Evolutionary conservation across 495 filamentous ascomycete genomes (phyloP).

Genomic region (Pseudomonodictys pantanalensis): DNA sequence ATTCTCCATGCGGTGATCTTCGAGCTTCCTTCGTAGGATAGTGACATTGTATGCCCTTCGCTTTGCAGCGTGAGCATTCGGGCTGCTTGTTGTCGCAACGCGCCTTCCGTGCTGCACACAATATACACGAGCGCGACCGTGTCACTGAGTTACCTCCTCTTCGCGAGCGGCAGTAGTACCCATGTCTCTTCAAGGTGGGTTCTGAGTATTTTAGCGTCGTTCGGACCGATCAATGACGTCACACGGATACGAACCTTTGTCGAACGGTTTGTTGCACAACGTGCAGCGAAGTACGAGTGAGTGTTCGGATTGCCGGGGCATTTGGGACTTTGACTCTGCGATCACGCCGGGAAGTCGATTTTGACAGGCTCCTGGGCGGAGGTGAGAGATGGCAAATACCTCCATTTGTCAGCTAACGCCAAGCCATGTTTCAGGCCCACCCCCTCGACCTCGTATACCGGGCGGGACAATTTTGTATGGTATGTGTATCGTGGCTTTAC

Average conservation of each 20-base stretch:
- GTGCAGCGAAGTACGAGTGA: slow-evolving; percentile 43
- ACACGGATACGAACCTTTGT: slow-evolving; percentile 42
- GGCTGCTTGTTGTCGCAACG: slow-evolving; percentile 46
- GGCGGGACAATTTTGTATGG: slow-evolving; percentile 45
- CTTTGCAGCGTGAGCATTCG: slow-evolving; percentile 45
- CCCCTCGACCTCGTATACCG: slow-evolving; percentile 12
- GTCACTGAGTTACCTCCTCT: slow-evolving; percentile 30
- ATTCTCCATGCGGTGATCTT: no score
- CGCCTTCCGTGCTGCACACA: slow-evolving; percentile 44
- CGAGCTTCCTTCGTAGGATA: slow-evolving; percentile 39
- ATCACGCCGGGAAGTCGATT: no score
- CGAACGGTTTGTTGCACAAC: slow-evolving; percentile 47
- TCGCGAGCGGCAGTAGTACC: slow-evolving; percentile 50
- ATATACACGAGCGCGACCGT: slow-evolving; percentile 44
- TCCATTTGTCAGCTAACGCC: slow-evolving; percentile 41
- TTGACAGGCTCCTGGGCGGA: no score
- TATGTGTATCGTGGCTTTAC: no score
- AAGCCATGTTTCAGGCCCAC: not conserved
- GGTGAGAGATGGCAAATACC: no score
- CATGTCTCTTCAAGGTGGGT: slow-evolving; percentile 49
- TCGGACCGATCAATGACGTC: not conserved
- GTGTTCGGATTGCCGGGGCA: slow-evolving; percentile 35
- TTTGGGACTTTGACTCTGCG: slow-evolving; percentile 35
- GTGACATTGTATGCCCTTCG: slow-evolving; percentile 42
- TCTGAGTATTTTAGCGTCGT: slow-evolving; percentile 39